phyloP scores from a whole-genome alignment of 192 early-diverging fungal species.

The Linnemannia elongata region DNA sequence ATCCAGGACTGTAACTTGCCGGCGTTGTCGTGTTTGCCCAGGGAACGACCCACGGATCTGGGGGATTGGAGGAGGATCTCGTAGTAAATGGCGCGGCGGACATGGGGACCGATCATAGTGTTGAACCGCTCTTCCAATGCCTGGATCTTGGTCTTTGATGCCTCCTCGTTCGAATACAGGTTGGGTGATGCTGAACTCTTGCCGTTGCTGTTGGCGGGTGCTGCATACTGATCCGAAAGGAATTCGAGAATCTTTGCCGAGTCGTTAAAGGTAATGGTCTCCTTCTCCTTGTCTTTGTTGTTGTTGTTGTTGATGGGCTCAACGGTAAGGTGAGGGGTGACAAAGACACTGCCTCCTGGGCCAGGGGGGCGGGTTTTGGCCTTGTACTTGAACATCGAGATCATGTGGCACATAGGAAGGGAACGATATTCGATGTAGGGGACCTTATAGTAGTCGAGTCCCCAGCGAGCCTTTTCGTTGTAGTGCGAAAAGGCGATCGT shows the following conservation, averaged over 20 bases:
- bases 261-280: constrained; percentile 30
- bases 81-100: constrained; percentile 34
- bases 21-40: constrained; percentile 45
- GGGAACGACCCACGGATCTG: constrained; percentile 13
- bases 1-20: constrained; percentile 33
- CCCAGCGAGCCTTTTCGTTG: constrained; percentile 59
- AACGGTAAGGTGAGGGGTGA: constrained; percentile 22
- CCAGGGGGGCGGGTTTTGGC: constrained; percentile 13
- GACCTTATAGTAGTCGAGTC: constrained; percentile 46
- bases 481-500: constrained; percentile 56
- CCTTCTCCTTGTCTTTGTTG: not conserved
- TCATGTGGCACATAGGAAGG: constrained; percentile 35
- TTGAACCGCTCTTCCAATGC: constrained; percentile 47
- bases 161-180: constrained; percentile 41
- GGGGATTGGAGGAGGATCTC: constrained; percentile 27
- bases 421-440: constrained; percentile 53
- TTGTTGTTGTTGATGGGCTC: not conserved
- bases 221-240: constrained; percentile 36
- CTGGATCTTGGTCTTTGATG: constrained; percentile 39
- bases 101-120: constrained; percentile 32
- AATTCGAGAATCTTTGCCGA: constrained; percentile 36
- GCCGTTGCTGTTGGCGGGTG: constrained; percentile 13
- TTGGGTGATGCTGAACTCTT: constrained; percentile 4
- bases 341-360: constrained; percentile 1
- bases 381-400: constrained; percentile 43